phyloP scores from a whole-genome alignment of 192 early-diverging fungal species.

The Chytriomyces sp. region DNA sequence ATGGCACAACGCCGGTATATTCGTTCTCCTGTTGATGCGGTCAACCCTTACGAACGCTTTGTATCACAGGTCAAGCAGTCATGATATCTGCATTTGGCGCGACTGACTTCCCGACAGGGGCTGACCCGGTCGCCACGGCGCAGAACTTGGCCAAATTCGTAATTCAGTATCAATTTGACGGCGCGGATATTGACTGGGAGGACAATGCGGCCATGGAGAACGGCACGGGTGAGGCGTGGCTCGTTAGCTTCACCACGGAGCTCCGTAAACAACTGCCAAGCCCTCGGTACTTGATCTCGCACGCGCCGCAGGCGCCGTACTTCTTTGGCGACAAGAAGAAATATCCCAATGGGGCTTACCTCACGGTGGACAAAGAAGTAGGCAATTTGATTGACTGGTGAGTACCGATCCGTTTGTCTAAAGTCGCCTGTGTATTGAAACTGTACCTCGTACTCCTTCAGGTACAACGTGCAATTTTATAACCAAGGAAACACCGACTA shows the following conservation, averaged over 20 bases:
- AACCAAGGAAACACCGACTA: constrained; percentile 40
- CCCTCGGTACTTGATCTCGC: constrained; percentile 34
- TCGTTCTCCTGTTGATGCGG: no score
- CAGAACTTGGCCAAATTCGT: constrained; percentile 36
- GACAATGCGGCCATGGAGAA: constrained; percentile 41
- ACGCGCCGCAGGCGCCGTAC: constrained; percentile 44
- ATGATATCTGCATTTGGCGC: constrained; percentile 43
- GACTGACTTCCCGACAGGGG: constrained; percentile 38
- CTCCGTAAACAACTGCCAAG: constrained; percentile 33
- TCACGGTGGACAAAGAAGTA: constrained; percentile 30
- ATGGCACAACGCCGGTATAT: constrained; percentile 36
- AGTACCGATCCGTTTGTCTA: no score
- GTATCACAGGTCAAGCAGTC: no score
- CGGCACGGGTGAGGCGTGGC: constrained; percentile 40
- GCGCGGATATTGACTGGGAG: constrained; percentile 47
- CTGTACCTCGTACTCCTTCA: no score
- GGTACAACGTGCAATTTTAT: constrained; percentile 45
- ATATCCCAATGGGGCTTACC: constrained; percentile 44
- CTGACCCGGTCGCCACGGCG: constrained; percentile 32
- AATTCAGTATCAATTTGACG: constrained; percentile 40
- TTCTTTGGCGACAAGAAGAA: constrained; percentile 27
- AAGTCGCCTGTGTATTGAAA: no score
- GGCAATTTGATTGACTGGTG: constrained; percentile 44
- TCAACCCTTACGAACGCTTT: no score
- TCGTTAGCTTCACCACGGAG: constrained; percentile 35